Percentiles rank a stretch among this genome's conserved stretches.
phyloP scores from a whole-genome alignment of 129 eudicot genomes.

The Erigeron canadensis region DNA sequence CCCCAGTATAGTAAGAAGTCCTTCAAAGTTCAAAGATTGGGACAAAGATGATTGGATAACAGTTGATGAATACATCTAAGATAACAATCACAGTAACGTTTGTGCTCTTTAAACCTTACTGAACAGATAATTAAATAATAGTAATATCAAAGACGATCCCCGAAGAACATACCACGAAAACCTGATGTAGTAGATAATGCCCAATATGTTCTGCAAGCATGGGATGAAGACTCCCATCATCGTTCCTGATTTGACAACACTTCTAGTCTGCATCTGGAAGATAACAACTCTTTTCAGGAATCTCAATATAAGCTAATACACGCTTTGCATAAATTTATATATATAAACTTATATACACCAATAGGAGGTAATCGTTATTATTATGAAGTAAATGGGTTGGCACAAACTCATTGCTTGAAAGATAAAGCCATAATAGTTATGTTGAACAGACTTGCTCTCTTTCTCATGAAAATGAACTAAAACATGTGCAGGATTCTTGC shows the following conservation, averaged over 20 bases:
- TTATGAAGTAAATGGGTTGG: conserved; percentile 7
- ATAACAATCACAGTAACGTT: conserved; percentile 1
- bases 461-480: conserved; percentile 12
- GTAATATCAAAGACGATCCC: conserved; percentile 7
- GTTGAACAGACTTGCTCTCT: conserved; percentile 1
- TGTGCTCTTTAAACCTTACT: conserved; percentile 21
- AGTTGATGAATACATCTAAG: background rate
- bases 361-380: background rate
- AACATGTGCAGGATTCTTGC: conserved; percentile 10
- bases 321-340: too few species aligned
- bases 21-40: conserved; percentile 8
- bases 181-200: conserved; percentile 90
- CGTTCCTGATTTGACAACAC: conserved; percentile 72
- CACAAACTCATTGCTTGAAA: conserved; percentile 13
- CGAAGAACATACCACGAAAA: conserved; percentile 73
- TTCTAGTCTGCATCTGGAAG: conserved; percentile 45
- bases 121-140: conserved; percentile 2
- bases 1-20: conserved; percentile 24
- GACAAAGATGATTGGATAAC: background rate
- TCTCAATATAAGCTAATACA: background rate
- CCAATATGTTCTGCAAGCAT: conserved; percentile 92
- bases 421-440: conserved; percentile 15
- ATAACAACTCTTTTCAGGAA: conserved; percentile 7
- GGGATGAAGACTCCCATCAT: conserved; percentile 98
- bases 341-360: background rate